phyloP scores from a whole-genome alignment of 495 filamentous ascomycete species.

The Aspergillus cristatus region DNA sequence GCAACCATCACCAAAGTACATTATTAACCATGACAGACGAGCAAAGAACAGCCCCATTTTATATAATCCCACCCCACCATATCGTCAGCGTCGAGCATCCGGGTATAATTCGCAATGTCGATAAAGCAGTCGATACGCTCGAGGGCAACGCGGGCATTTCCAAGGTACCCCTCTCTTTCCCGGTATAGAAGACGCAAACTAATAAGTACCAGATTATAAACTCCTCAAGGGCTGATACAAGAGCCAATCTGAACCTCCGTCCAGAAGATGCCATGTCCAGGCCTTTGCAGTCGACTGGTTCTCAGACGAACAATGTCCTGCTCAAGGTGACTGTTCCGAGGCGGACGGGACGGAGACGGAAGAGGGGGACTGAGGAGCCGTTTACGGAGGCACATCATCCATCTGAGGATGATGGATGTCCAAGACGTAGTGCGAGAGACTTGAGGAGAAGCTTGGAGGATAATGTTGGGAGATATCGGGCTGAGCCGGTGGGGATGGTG shows the following conservation, averaged over 20 bases:
- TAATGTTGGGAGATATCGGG: conserved; percentile 56
- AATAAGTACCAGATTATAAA: conserved; percentile 31
- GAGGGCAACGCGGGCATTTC: conserved; percentile 56
- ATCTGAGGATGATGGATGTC: not conserved
- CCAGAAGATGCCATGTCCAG: conserved; percentile 69
- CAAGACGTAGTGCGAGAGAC: conserved; percentile 23
- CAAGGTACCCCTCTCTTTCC: conserved; percentile 36
- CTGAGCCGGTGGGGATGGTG: conserved; percentile 65
- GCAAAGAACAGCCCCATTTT: conserved; percentile 40
- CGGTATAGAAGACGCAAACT: conserved; percentile 2
- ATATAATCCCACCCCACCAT: conserved; percentile 49
- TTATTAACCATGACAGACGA: conserved; percentile 12
- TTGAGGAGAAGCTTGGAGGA: conserved; percentile 61
- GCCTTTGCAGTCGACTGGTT: conserved; percentile 61
- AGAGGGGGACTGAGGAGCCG: conserved; percentile 58
- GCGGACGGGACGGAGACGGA: conserved; percentile 75
- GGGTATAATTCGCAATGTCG: conserved; percentile 68
- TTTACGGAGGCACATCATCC: too few relatives aligned
- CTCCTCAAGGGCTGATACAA: conserved; percentile 25
- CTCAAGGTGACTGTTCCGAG: conserved; percentile 83
- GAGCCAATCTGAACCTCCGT: conserved; percentile 55
- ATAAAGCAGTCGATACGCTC: conserved; percentile 72
- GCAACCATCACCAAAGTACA: too few relatives aligned
- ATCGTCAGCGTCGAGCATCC: conserved; percentile 85
- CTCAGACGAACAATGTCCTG: conserved; percentile 67